Conservation (phyloP, 352 stramenopile genomes). For the Pythium diclinum region DNA sequence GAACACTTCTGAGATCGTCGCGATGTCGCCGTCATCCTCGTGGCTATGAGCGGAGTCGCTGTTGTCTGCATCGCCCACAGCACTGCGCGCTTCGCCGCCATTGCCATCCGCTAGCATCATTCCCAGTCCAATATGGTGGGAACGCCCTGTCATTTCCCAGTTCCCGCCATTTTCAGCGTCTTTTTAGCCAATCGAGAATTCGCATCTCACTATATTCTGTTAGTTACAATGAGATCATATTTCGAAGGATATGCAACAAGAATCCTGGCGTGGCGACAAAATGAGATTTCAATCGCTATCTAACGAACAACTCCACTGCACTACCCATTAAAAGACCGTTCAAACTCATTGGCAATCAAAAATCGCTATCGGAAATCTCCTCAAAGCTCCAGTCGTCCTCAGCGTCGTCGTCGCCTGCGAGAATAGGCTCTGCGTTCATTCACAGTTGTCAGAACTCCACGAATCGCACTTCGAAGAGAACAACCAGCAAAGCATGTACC, state of each 20-base stretch:
- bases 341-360: conserved; percentile 19
- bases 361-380: conserved; percentile 69
- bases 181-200: conserved; percentile 25
- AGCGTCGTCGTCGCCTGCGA: conserved; percentile 20
- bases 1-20: conserved; percentile 68
- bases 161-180: conserved; percentile 23
- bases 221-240: conserved; percentile 9
- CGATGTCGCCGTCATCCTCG: conserved; percentile 38
- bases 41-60: conserved; percentile 15
- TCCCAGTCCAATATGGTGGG: conserved; percentile 10
- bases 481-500: conserved; percentile 29
- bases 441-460: neutral
- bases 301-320: no score
- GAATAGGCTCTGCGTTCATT: conserved; percentile 15
- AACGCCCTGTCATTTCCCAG: conserved; percentile 4
- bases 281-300: no score
- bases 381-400: conserved; percentile 48
- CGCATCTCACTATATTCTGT: neutral
- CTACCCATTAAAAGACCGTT: no score
- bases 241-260: neutral
- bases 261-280: no score
- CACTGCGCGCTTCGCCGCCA: conserved; percentile 5
- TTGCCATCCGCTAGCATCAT: conserved; percentile 1
- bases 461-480: neutral
- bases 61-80: neutral